Evolutionary conservation across 495 filamentous ascomycete species (phyloP).

Genomic region (Astrothelium macrocarpum): DNA sequence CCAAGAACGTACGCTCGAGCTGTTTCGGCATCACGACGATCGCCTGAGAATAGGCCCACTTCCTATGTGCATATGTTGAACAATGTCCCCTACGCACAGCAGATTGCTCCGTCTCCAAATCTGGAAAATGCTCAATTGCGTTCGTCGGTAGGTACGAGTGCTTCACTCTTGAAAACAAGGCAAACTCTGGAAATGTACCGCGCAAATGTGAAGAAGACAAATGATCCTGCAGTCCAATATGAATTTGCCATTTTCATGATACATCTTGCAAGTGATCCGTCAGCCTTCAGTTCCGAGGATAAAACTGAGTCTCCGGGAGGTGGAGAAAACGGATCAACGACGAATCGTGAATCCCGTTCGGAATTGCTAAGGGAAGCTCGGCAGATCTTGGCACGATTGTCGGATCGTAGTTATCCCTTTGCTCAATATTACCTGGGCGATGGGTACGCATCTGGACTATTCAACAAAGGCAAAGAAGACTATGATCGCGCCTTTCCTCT

Average conservation of each 20-base stretch:
- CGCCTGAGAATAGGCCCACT: slow-evolving; percentile 64
- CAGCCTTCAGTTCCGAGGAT: slow-evolving; percentile 38
- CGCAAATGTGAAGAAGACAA: slow-evolving; percentile 91
- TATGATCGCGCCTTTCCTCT: slow-evolving; percentile 82
- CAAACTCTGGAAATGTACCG: slow-evolving; percentile 97
- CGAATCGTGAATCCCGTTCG: slow-evolving; percentile 29
- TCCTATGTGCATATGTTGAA: slow-evolving; percentile 77
- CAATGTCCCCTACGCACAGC: slow-evolving; percentile 81
- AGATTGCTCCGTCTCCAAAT: slow-evolving; percentile 60
- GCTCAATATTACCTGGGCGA: slow-evolving; percentile 97
- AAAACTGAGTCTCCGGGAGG: slow-evolving; percentile 31
- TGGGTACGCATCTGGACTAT: slow-evolving; percentile 86
- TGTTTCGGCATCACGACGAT: slow-evolving; percentile 36
- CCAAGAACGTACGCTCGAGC: slow-evolving; percentile 23
- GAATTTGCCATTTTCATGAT: slow-evolving; percentile 94
- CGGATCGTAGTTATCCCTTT: slow-evolving; percentile 83
- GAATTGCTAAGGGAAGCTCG: slow-evolving; percentile 81
- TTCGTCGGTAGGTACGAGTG: slow-evolving; percentile 72
- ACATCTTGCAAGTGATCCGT: slow-evolving; percentile 62
- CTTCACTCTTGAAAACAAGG: slow-evolving; percentile 76
- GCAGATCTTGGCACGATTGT: slow-evolving; percentile 73
- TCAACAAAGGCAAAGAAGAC: slow-evolving; percentile 85
- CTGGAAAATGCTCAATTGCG: slow-evolving; percentile 71
- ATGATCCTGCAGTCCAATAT: slow-evolving; percentile 78
- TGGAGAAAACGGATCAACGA: slow-evolving; percentile 6